Conservation (phyloP, 768 basidiomycete species). For the Amanita pallidorosea region DNA sequence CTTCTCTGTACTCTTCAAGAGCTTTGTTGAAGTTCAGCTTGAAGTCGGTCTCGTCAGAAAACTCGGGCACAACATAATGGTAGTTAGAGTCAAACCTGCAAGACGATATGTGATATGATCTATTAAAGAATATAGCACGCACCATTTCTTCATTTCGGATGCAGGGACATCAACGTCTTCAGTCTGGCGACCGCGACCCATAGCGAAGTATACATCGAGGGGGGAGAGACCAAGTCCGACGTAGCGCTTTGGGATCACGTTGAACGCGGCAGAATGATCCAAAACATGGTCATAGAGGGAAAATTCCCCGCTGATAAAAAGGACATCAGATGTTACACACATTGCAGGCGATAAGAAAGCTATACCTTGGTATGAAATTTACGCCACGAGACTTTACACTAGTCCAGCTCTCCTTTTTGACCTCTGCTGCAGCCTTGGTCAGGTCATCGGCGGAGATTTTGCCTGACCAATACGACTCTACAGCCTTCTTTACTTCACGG, state of each 20-base stretch:
- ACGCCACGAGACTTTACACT: constrained; percentile 78
- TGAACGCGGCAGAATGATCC: constrained; percentile 93
- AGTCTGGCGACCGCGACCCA: constrained; percentile 97
- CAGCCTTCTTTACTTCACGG: constrained; percentile 95
- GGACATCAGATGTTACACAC: constrained; percentile 6
- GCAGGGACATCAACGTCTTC: constrained; percentile 94
- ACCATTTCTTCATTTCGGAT: constrained; percentile 99
- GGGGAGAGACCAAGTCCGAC: constrained; percentile 73
- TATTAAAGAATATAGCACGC: constrained; percentile 17
- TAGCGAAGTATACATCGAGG: constrained; percentile 96
- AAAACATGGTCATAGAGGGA: constrained; percentile 98
- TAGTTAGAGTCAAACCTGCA: constrained; percentile 96
- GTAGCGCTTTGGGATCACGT: constrained; percentile 94
- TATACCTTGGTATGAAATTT: constrained; percentile 82
- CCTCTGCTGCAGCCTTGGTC: constrained; percentile 76
- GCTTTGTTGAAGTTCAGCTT: constrained; percentile 95
- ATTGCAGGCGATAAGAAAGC: background rate
- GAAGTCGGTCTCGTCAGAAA: constrained; percentile 85
- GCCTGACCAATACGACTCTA: constrained; percentile 97
- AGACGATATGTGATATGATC: background rate
- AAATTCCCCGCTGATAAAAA: constrained; percentile 77
- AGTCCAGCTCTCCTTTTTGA: constrained; percentile 84
- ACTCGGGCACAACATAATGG: constrained; percentile 96
- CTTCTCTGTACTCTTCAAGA: constrained; percentile 90
- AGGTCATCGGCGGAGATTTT: constrained; percentile 85